Base-by-base conservation (phyloP, 1,284 basidiomycete species). In the Mycena sp. region DNA sequence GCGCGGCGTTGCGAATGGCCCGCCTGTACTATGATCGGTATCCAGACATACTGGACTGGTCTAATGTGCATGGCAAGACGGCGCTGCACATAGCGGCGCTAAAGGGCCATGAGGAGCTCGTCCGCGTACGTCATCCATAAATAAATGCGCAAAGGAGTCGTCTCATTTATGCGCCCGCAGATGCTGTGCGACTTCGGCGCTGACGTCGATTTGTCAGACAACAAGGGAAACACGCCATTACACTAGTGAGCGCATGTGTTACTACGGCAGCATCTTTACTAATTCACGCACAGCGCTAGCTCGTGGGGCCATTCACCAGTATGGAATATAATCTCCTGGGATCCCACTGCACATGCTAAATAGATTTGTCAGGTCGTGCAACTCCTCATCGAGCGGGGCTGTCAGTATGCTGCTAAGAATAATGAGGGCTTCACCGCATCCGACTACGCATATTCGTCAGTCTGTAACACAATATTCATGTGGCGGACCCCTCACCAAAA, bases 391-490 rank as follows among this genome's bases (percentile, higher is more conserved):
- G 94, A 96, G 74, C 83, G 91, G 60, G 96, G 95, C 1, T 97
- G 95, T 72, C 87, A 90, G 69, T 92, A 89, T 71, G 82, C 86
- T 21, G 86, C 89, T 30, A 87, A 91, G 67, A 99, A 99, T 75
- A 93, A 93, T 61, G 89, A 95, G 64, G 95, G 94, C 0, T 98
- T 95, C 72, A 94, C 92, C 1, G 89, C 96, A 2, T 90, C 89
- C 0, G 96, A 99, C 76, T 97, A 95, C 75, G 93, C 95, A 12
- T 98, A 94, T 76, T 94, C 93, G 87, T 94, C 73, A 71, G 91
- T 84, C 41, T 60, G 40, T 63, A 37, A 43, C 46, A n/a, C 4
- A 46, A 60, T 45, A 38, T 49, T 48, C 35, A 35, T 21, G 60
- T 23, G 56, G 43, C 65, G 9, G 35, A 16, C 10, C 12, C 7